Evolutionary conservation across 352 stramenopile species (phyloP), one percentile per base, ranked within the genome.

Genomic region (Phytophthora litchii): DNA sequence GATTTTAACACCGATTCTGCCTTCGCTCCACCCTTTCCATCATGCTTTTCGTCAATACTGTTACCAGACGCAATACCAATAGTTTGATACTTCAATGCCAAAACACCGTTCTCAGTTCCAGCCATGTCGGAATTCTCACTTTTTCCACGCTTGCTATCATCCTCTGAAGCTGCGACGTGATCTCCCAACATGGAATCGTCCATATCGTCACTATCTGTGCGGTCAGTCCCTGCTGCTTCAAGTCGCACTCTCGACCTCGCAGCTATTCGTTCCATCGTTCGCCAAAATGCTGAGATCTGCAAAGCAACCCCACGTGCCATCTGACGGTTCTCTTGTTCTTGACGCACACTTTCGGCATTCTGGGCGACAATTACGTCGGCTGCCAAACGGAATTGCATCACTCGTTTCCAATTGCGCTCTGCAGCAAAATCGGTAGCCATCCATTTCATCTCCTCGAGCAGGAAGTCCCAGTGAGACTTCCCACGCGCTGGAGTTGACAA

Each of bases 361-460:
- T 80, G 70, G 6, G 81, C 80, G n/a, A 77, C 60, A 29, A 89
- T 76, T 11, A 86, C 78, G 50, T 92, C 76, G 21, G 70, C 71
- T 16, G 79, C 83, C 10, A 94, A 29, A 31, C 83, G 86, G 16
- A 64, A 76, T 49, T 90, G 83, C 38, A 85, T 51, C 27, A 84
- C 81, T 11, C 72, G 75, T 42, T 99, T 99, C 95, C 96, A 99
- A 66, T 99, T 98, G 4, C 95, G 80, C 69, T 99, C 96, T 67
- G 98, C 89, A 25, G 91, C 80, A 77, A 99, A 99, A 80, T 99
- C 97, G 4, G 85, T 91, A 20, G 96, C 91, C 80, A 99, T 91
- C 93, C 96, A 99, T 59, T 84, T 76, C 97, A 99, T 99, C 72
- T 99, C 97, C 31, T 98, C 86, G 7, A 99, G 67, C 5, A 99